phyloP scores from a whole-genome alignment of 306 rosid genomes.

The Rosa multiflora region DNA sequence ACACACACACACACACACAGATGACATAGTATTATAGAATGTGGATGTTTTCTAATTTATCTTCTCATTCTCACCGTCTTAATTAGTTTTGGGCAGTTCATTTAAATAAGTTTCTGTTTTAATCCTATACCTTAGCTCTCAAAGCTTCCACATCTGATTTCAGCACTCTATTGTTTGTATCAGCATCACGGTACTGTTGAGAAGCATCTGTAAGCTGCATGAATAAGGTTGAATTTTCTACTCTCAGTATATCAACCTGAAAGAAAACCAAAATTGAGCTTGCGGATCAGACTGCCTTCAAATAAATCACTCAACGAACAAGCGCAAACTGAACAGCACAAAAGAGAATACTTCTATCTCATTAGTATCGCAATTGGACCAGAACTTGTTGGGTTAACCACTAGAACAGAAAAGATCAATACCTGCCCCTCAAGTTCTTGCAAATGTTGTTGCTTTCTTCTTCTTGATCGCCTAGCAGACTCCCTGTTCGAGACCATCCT shows the following conservation, averaged over 20 bases:
- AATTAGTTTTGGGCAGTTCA: background rate
- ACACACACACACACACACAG: background rate
- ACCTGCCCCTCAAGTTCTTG: slow-evolving; percentile 78
- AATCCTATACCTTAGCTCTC: slow-evolving; percentile 79
- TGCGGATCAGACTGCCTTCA: background rate
- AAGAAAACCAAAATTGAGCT: slow-evolving; percentile 5
- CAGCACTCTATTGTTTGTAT: slow-evolving; percentile 70
- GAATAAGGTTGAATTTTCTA: slow-evolving; percentile 56
- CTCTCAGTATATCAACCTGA: slow-evolving; percentile 68
- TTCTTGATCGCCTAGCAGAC: slow-evolving; percentile 86
- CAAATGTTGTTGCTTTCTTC: slow-evolving; percentile 75
- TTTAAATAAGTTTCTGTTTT: background rate
- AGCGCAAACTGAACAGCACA: background rate
- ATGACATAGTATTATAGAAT: background rate
- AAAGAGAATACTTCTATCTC: background rate
- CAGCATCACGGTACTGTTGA: slow-evolving; percentile 74
- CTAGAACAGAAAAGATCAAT: background rate
- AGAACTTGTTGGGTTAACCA: background rate
- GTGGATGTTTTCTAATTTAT: background rate
- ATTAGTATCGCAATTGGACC: background rate
- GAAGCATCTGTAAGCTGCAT: slow-evolving; percentile 57
- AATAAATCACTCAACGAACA: background rate
- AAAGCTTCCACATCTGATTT: slow-evolving; percentile 87
- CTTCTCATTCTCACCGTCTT: background rate
- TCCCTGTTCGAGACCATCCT: slow-evolving; percentile 81